Evolutionary conservation across 257 asterid genomes (phyloP), one percentile per base, ranked within the genome.

Genomic region (Parsonsia alboflavescens): DNA sequence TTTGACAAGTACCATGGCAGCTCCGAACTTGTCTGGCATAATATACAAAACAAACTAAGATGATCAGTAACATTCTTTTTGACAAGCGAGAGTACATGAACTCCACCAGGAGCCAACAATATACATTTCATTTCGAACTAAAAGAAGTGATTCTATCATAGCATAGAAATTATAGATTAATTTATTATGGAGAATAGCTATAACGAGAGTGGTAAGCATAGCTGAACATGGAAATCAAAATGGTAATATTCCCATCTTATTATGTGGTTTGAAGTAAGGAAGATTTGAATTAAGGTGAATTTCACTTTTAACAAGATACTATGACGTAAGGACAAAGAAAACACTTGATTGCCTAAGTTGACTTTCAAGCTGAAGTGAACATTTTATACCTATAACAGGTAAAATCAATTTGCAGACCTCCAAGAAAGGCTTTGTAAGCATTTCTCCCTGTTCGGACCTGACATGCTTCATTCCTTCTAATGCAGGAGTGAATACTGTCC

Each of bases 1-100:
- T 84, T 95, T 95, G 80, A 92, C 97, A 69, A 95, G 88, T 65
- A 90, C 82, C 98, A 95, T 89, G 54, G 99, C 91, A 78, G 99
- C 88, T 68, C 99, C 99, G 80, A 95, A 95, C 86, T 92, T 89
- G 1, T 92, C 99, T 95, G 92, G 85, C 81, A 77, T 74, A 15
- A 42, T 57, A 76, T 0, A 65, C 48, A 36, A 49, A 64, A 24
- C 68, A 77, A 76, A 71, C 36, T 45, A 74, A 71, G 28, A 36
- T 10, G 1, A 26, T 13, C 24, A 9, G 16, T 24, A 49, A 71
- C 15, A 71, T 21, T 71, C 6, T 71, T 16, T 19, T 52, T 52
- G 56, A 56, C 56, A 72, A 72, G 26, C 45, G 15, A 72, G 11
- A 44, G 26, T n/a, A 42, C 10, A 21, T 33, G 52, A n/a, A 45